A percentile compares a stretch with the other conserved stretches of the same genome.
Conservation (phyloP, 2,329 filamentous ascomycete genomes). For the Sordariomycetes sp. region DNA sequence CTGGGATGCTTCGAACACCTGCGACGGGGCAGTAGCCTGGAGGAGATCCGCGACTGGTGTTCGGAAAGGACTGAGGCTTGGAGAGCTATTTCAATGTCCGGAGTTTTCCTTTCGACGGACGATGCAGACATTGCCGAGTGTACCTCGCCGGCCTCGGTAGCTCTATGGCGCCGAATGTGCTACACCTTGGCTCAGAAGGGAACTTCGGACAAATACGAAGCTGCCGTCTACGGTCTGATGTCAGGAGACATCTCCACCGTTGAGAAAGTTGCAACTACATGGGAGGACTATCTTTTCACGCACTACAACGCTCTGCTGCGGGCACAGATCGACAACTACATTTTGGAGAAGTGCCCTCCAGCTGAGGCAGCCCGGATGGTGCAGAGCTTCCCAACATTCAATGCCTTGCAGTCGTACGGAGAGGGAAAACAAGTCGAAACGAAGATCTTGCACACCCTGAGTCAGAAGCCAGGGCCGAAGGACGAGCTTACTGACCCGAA, state of each 20-base stretch:
- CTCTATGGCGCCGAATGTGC: conserved; percentile 73
- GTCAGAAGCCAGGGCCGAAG: conserved; percentile 43
- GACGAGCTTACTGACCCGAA: conserved; percentile 55
- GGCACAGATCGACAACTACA: conserved; percentile 67
- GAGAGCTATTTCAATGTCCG: conserved; percentile 77
- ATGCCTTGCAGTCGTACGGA: conserved; percentile 55
- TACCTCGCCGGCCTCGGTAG: conserved; percentile 31
- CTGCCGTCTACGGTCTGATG: conserved; percentile 84
- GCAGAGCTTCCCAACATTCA: conserved; percentile 53
- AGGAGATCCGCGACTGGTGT: conserved; percentile 77
- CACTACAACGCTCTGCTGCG: conserved; percentile 82
- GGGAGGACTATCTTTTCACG: conserved; percentile 82
- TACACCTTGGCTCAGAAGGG: conserved; percentile 61
- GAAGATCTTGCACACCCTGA: conserved; percentile 52
- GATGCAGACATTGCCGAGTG: conserved; percentile 21
- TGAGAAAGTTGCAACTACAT: conserved; percentile 64
- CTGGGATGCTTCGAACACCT: conserved; percentile 90
- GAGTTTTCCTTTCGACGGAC: conserved; percentile 49
- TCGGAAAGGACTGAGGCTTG: conserved; percentile 78
- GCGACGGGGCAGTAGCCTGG: conserved; percentile 67
- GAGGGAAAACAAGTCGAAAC: conserved; percentile 42
- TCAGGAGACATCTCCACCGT: conserved; percentile 75
- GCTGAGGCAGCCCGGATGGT: conserved; percentile 43
- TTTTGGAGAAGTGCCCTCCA: conserved; percentile 45
- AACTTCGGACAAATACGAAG: conserved; percentile 67